phyloP scores from a whole-genome alignment of 2,329 filamentous ascomycete genomes.

The Calonectria fujianensis region DNA sequence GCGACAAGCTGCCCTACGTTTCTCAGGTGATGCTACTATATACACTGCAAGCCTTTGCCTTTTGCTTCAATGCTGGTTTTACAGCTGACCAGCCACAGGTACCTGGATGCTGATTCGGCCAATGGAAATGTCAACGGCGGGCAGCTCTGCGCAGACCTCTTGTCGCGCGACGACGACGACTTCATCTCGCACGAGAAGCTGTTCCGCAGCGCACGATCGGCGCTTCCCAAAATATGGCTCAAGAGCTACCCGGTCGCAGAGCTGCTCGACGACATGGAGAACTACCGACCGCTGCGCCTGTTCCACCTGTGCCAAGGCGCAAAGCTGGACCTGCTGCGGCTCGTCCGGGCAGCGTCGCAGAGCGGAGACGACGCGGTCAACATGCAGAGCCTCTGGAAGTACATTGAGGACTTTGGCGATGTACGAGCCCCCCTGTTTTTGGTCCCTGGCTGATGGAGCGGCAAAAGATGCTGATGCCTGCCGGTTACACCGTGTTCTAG shows the following conservation, averaged over 20 bases:
- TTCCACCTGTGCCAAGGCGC: conserved; percentile 49
- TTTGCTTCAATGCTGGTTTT: rapidly evolving
- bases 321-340: conserved; percentile 44
- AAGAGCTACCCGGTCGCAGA: conserved; percentile 46
- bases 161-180: conserved; percentile 47
- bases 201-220: conserved; percentile 45
- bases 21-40: conserved; percentile 48
- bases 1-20: conserved; percentile 39
- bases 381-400: conserved; percentile 36
- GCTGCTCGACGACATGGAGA: conserved; percentile 48
- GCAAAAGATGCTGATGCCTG: neutral
- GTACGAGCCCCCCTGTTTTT: conserved; percentile 23
- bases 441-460: too few relatives aligned
- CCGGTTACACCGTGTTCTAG: conserved; percentile 24
- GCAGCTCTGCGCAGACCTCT: conserved; percentile 46
- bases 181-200: conserved; percentile 50
- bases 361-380: neutral
- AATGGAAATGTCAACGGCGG: conserved; percentile 43
- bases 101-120: conserved; percentile 49
- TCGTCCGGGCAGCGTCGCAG: conserved; percentile 37
- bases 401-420: conserved; percentile 47
- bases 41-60: conserved; percentile 38
- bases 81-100: conserved; percentile 31
- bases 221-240: conserved; percentile 50
- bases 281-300: conserved; percentile 45